Evolutionary conservation across 805 yeast genomes (phyloP), one percentile per base, ranked within the genome.

Genomic region (Starmerella bacillaris): DNA sequence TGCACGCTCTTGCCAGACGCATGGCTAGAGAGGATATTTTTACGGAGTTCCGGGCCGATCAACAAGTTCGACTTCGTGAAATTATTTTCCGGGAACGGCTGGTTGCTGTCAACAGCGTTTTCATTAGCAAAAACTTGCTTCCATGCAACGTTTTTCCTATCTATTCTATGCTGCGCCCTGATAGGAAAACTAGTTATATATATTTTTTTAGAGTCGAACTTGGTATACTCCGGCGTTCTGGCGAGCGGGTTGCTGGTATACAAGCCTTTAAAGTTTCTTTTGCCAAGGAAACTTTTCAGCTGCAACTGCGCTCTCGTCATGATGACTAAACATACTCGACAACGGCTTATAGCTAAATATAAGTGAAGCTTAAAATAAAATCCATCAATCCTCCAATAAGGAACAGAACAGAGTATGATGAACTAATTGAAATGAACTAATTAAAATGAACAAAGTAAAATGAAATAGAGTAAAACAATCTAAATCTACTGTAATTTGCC

Each of bases 31-130:
- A 69, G 65, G 21, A 89, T 75, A 29, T 66, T 60, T 19, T 57
- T 53, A 53, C 76, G 78, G 53, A 78, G 64, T 31, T 65, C 65
- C 21, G 65, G 61, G 19, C 78, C 58, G 12, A 86, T 57, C 29
- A 68, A 60, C 21, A 65, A 57, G 40, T 78, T 79, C 18, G 94
- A 76, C 43, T 63, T 63, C 41, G 89, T 75, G 53, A 64, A 64
- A 18, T 64, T 58, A 56, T 89, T 89, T 35, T 62, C 61, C 17
- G 93, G 92, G 57, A 89, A 86, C 14, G 98, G 98, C 41, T 68
- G 73, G 43, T 48, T 38, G 4, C 45, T 40, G 17, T 31, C 31
- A 18, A 21, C 34, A 16, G 31, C 37, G 22, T 44, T 47, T n/a
- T 37, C 28, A 14, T 31, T 35, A 26, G 39, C 22, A 33, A 52